These are phyloP conservation scores for Penicillium sp. DNA, from an alignment of 2,329 filamentous ascomycete genomes.

Conservation along the genomic window DNA sequence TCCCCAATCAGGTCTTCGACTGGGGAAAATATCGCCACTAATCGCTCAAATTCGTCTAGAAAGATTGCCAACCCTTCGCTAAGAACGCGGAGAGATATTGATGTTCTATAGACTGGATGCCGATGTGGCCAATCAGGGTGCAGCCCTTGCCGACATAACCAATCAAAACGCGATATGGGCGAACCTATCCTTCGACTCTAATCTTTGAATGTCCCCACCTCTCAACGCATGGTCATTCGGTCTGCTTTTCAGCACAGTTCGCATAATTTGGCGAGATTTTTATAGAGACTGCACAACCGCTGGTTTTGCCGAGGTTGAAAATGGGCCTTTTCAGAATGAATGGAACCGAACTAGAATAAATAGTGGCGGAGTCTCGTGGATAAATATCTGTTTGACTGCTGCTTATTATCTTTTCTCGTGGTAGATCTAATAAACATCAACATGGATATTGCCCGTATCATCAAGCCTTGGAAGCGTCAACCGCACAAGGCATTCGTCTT, in stretches of 20 bases:
- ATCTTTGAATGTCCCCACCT: neutral
- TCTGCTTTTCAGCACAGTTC: neutral
- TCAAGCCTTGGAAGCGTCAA: slow-evolving; percentile 21
- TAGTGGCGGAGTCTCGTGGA: neutral
- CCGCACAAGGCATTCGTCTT: slow-evolving; percentile 8
- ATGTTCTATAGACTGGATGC: neutral
- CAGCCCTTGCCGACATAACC: neutral
- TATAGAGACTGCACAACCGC: neutral
- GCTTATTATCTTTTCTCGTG: neutral
- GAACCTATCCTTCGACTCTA: neutral
- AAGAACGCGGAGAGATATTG: neutral
- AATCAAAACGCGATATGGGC: neutral
- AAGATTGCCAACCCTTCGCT: neutral
- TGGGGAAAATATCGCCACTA: neutral
- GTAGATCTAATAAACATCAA: neutral
- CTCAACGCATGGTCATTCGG: neutral
- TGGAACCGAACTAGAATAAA: neutral
- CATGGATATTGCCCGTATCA: slow-evolving; percentile 16
- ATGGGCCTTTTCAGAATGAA: neutral
- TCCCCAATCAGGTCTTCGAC: neutral
- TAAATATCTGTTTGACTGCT: neutral
- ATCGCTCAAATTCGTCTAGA: neutral
- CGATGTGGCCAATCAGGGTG: neutral
- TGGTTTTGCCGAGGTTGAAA: neutral
- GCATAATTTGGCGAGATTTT: neutral